Evolutionary conservation across 345 rosid genomes (phyloP).

Genomic region (Eucalyptus cloeziana): DNA sequence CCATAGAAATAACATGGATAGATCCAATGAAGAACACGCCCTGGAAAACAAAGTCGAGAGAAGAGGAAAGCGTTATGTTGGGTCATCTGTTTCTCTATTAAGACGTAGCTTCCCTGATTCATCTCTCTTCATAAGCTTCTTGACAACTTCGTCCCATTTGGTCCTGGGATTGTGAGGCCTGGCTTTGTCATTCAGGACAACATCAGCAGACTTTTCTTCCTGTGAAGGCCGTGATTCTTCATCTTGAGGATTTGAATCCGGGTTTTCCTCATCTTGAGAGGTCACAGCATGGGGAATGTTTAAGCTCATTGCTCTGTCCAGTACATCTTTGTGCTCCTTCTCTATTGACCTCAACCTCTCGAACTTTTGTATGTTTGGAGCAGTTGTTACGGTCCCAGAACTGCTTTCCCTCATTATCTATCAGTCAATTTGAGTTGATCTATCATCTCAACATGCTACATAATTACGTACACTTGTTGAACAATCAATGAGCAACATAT

Average conservation of each 20-base stretch:
- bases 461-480: neutral
- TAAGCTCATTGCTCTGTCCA: conserved; percentile 73
- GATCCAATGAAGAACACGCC: neutral
- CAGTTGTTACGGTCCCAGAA: conserved; percentile 27
- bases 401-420: conserved; percentile 50
- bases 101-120: conserved; percentile 21
- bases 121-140: conserved; percentile 39
- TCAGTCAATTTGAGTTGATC: neutral
- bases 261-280: conserved; percentile 3
- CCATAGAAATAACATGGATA: neutral
- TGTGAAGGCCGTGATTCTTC: neutral
- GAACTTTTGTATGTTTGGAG: conserved; percentile 60
- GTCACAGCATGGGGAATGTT: conserved; percentile 68
- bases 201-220: neutral
- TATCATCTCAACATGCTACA: too few relatives aligned
- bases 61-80: neutral
- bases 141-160: conserved; percentile 60
- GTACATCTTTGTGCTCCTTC: conserved; percentile 80
- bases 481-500: neutral
- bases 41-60: neutral
- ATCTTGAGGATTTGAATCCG: neutral
- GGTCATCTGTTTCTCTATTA: neutral
- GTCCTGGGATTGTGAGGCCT: neutral
- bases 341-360: conserved; percentile 62
- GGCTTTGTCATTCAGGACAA: neutral